Base-by-base conservation (phyloP, 75 land plant species). In the Pinus albicaulis region DNA sequence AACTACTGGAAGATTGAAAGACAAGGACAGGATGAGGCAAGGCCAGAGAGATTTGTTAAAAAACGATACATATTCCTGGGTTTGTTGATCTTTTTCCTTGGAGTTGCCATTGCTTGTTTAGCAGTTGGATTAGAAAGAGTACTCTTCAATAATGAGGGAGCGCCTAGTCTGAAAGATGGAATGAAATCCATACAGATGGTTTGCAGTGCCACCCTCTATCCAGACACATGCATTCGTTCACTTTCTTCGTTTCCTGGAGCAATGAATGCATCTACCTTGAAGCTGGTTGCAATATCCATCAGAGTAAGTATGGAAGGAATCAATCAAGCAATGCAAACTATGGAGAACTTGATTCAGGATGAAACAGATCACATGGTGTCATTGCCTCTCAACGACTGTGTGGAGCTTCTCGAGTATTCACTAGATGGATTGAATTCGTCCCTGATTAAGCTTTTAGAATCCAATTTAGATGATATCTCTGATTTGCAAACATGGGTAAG, bases 401-500 rank as follows among this genome's bases (percentile, higher is more conserved):
- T 68, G 11, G 71, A 68, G 71, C 71, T 68, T 19, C 71, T 68
- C n/a, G 71, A 68, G 53, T 68, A 68, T 68, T 68, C 71, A 20
- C n/a, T 68, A 38, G 71, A 68, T 68, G 71, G 71, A 44, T 23
- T 68, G 17, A 44, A 68, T 68, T 38, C 48, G n/a, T 68, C 71
- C 41, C 53, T 68, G 34, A 68, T 53, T 44, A 68, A 38, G 52
- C 48, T 68, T 17, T 38, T 68, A 23, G 38, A 68, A 68, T 68
- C 23, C 22, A 68, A 20, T 38, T 68, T 52, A 7, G 52, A 41
- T 68, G 71, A 68, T 41, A 68, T 68, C 41, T 68, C 71, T 68
- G 75, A 73, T 57, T 53, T 73, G 57, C 75, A 73, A 20, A 73
- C 75, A 28, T 73, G 71, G 75, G 66, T 73, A 25, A 73, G 75